A percentile compares a stretch with the other conserved stretches of the same genome.
These are phyloP conservation scores for Asparagopsis taxiformis DNA, from an alignment of 31 red algal genomes.

Conservation along the genomic window DNA sequence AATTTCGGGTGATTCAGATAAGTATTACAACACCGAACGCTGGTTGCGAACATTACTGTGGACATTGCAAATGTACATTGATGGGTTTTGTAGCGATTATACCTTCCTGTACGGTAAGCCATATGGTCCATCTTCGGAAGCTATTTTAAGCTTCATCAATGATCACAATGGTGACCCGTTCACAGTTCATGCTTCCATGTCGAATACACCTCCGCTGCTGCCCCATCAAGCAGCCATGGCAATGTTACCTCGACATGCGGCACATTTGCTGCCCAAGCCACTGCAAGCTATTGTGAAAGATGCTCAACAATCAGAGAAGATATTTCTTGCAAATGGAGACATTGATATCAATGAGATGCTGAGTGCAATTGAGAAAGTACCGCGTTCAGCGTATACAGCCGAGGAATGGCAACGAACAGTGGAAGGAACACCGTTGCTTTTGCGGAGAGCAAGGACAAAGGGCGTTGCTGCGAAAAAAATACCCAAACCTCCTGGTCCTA, in stretches of 20 bases:
- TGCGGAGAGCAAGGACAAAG: constrained; percentile 9
- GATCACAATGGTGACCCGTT: constrained; percentile 71
- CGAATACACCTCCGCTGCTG: constrained; percentile 38
- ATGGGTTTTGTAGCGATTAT: too few species aligned
- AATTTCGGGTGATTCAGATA: too few species aligned
- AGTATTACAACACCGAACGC: too few species aligned
- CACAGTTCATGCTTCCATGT: constrained; percentile 44
- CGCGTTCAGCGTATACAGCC: constrained; percentile 36
- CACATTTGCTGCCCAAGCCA: constrained; percentile 65
- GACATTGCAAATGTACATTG: too few species aligned
- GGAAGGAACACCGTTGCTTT: constrained; percentile 19
- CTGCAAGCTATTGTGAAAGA: constrained; percentile 32
- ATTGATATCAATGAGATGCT: constrained; percentile 32
- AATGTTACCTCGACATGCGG: constrained; percentile 55
- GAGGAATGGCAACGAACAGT: constrained; percentile 29
- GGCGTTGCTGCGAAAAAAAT: constrained; percentile 14
- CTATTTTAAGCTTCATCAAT: too few species aligned
- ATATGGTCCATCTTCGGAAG: too few species aligned
- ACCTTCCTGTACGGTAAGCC: too few species aligned
- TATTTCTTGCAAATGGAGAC: too few species aligned
- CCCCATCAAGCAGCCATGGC: constrained; percentile 71
- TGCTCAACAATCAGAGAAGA: constrained; percentile 2
- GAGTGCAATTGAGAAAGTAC: constrained; percentile 29
- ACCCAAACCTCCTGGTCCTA: constrained; percentile 23
- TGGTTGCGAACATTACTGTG: too few species aligned